Percentiles rank a stretch among this genome's conserved stretches.
phyloP scores from a whole-genome alignment of 177 flowering plant genomes.

The Telopea speciosissima region DNA sequence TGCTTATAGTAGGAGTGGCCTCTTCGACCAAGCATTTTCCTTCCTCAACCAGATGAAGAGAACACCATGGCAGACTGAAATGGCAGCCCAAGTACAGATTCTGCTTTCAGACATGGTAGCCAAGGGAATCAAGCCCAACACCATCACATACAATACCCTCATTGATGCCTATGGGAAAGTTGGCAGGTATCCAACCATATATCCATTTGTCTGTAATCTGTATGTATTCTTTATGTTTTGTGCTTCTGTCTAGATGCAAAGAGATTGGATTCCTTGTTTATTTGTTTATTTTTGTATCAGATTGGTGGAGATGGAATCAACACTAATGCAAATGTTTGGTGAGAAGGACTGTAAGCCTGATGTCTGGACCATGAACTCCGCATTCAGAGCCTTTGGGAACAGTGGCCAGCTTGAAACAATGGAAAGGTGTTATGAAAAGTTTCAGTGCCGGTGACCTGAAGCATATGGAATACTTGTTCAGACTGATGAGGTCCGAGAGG shows the following conservation, averaged over 20 bases:
- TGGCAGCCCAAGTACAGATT: slow-evolving; percentile 49
- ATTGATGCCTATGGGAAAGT: slow-evolving; percentile 95
- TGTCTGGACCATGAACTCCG: slow-evolving; percentile 97
- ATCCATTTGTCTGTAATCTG: background rate
- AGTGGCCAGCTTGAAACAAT: slow-evolving; percentile 89
- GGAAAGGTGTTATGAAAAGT: slow-evolving; percentile 95
- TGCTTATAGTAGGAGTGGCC: slow-evolving; percentile 54
- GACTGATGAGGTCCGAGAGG: slow-evolving; percentile 83
- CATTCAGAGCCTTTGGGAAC: slow-evolving; percentile 84
- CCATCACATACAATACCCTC: slow-evolving; percentile 79
- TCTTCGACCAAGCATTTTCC: slow-evolving; percentile 26
- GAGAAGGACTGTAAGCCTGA: slow-evolving; percentile 64
- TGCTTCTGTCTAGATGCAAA: background rate
- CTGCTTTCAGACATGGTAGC: slow-evolving; percentile 70
- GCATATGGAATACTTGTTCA: slow-evolving; percentile 91
- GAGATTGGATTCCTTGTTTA: background rate
- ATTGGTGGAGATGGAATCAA: slow-evolving; percentile 85
- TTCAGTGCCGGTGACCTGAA: slow-evolving; percentile 82
- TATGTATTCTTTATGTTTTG: background rate
- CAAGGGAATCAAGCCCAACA: slow-evolving; percentile 64
- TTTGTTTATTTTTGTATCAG: slow-evolving; percentile 29
- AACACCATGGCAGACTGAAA: slow-evolving; percentile 74
- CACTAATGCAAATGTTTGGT: slow-evolving; percentile 62
- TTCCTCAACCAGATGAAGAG: slow-evolving; percentile 59
- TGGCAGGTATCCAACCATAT: slow-evolving; percentile 43